phyloP scores from a whole-genome alignment of 2,329 filamentous ascomycete genomes.

The Coniochaeta ligniaria region DNA sequence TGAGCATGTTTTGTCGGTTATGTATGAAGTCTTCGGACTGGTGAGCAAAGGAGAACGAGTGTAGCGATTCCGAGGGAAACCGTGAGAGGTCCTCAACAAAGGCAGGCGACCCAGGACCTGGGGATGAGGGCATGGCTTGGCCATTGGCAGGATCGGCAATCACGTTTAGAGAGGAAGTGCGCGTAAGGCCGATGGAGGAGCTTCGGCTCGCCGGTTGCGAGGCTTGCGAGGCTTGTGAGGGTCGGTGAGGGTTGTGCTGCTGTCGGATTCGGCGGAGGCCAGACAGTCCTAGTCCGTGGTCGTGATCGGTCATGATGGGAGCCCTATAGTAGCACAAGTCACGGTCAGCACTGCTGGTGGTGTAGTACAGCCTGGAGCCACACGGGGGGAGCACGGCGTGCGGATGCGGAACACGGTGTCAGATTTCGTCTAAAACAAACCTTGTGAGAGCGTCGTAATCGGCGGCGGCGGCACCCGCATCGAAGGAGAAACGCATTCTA shows the following conservation, averaged over 20 bases:
- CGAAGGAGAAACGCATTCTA: conserved; percentile 68
- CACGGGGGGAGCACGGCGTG: conserved; percentile 9
- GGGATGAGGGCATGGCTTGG: conserved; percentile 39
- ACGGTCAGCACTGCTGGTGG: conserved; percentile 11
- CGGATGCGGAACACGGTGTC: conserved; percentile 3
- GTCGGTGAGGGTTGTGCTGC: conserved; percentile 57
- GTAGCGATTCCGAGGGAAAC: conserved; percentile 91
- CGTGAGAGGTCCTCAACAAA: conserved; percentile 84
- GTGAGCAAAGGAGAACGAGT: conserved; percentile 97
- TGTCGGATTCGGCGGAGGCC: conserved; percentile 92
- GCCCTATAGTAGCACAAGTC: conserved; percentile 46
- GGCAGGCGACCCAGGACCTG: conserved; percentile 64
- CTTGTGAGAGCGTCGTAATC: conserved; percentile 69
- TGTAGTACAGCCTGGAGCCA: conserved; percentile 8
- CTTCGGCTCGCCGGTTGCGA: conserved; percentile 50
- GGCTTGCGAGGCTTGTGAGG: conserved; percentile 52
- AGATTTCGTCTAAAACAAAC: conserved; percentile 39
- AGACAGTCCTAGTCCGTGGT: conserved; percentile 77
- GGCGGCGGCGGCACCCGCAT: conserved; percentile 52
- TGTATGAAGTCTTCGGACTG: conserved; percentile 90
- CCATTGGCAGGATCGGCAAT: conserved; percentile 46
- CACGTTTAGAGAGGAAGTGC: conserved; percentile 65
- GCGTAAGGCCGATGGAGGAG: conserved; percentile 50
- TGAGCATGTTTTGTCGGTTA: conserved; percentile 85
- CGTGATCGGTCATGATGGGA: conserved; percentile 76